A percentile compares a stretch with the other conserved stretches of the same genome.
phyloP scores from a whole-genome alignment of 2,329 filamentous ascomycete species.

The Didymella exigua region DNA sequence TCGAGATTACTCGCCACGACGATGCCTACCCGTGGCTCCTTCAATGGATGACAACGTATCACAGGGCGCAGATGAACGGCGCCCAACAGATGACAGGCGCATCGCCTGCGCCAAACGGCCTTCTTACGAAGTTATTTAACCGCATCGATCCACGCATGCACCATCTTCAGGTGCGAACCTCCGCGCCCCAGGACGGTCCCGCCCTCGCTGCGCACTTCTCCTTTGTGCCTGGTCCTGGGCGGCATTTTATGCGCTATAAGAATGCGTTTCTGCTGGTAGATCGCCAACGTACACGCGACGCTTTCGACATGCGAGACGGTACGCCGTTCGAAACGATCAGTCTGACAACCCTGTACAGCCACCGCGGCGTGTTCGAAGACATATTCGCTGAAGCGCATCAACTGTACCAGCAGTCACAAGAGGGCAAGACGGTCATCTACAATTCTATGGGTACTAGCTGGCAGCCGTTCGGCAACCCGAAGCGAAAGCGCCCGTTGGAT shows the following conservation, averaged over 20 bases:
- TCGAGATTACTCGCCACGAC: constrained; percentile 95
- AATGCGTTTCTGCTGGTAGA: constrained; percentile 87
- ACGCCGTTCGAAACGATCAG: constrained; percentile 94
- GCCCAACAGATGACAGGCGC: constrained; percentile 30
- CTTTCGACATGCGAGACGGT: constrained; percentile 77
- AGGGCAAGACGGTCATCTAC: constrained; percentile 93
- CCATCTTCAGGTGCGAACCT: constrained; percentile 69
- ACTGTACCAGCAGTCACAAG: constrained; percentile 77
- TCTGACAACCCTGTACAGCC: constrained; percentile 86
- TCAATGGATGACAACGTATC: constrained; percentile 89
- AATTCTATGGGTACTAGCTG: constrained; percentile 84
- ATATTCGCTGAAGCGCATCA: constrained; percentile 87
- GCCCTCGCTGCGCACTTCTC: constrained; percentile 80
- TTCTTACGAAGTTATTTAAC: constrained; percentile 61
- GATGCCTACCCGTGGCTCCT: constrained; percentile 93
- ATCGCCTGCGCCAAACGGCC: constrained; percentile 37
- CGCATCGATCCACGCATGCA: constrained; percentile 65
- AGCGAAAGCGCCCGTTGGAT: constrained; percentile 82
- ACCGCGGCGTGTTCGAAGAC: constrained; percentile 86
- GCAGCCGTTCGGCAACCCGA: constrained; percentile 81
- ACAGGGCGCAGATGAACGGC: constrained; percentile 63
- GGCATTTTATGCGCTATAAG: constrained; percentile 84
- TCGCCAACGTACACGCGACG: constrained; percentile 80
- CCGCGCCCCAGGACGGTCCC: constrained; percentile 68
- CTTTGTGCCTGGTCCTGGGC: constrained; percentile 87